These are phyloP conservation scores for Batkoa obscura DNA, from an alignment of 371 early-diverging fungal genomes.

Conservation along the genomic window DNA sequence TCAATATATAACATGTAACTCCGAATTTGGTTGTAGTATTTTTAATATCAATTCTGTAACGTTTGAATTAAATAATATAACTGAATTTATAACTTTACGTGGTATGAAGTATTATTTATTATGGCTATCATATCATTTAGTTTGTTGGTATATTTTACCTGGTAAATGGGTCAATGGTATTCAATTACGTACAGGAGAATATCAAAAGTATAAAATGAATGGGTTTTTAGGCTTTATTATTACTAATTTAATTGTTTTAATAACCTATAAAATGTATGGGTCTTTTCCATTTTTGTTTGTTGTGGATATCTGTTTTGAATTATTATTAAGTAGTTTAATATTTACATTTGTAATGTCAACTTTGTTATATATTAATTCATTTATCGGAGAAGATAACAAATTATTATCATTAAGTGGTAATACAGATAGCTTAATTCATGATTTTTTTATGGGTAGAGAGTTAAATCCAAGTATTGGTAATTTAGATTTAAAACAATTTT, in stretches of 20 bases:
- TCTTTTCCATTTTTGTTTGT: slow-evolving; percentile 47
- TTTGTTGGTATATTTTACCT: slow-evolving; percentile 41
- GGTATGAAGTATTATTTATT: slow-evolving; percentile 31
- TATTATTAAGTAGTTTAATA: slow-evolving; percentile 43
- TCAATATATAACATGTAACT: slow-evolving; percentile 26
- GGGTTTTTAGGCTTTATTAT: slow-evolving; percentile 37
- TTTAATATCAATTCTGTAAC: slow-evolving; percentile 5
- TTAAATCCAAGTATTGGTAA: slow-evolving; percentile 68
- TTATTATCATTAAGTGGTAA: slow-evolving; percentile 78
- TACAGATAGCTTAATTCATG: slow-evolving; percentile 71
- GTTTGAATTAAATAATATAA: slow-evolving; percentile 2
- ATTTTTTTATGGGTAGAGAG: slow-evolving; percentile 69
- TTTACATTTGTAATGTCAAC: slow-evolving; percentile 39
- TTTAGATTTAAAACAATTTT: slow-evolving; percentile 83
- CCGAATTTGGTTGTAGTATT: slow-evolving; percentile 4
- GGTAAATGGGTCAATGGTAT: slow-evolving; percentile 48
- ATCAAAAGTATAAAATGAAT: slow-evolving; percentile 54
- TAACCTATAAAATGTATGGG: slow-evolving; percentile 21
- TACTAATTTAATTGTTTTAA: slow-evolving; percentile 21
- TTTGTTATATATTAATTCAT: slow-evolving; percentile 54
- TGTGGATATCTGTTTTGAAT: slow-evolving; percentile 42
- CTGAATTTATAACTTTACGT: slow-evolving; percentile 10
- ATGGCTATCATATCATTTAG: slow-evolving; percentile 47
- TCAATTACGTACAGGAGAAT: slow-evolving; percentile 40
- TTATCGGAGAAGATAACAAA: slow-evolving; percentile 16